Evolutionary conservation across 2,329 filamentous ascomycete species (phyloP).

Genomic region (Zalaria obscura): DNA sequence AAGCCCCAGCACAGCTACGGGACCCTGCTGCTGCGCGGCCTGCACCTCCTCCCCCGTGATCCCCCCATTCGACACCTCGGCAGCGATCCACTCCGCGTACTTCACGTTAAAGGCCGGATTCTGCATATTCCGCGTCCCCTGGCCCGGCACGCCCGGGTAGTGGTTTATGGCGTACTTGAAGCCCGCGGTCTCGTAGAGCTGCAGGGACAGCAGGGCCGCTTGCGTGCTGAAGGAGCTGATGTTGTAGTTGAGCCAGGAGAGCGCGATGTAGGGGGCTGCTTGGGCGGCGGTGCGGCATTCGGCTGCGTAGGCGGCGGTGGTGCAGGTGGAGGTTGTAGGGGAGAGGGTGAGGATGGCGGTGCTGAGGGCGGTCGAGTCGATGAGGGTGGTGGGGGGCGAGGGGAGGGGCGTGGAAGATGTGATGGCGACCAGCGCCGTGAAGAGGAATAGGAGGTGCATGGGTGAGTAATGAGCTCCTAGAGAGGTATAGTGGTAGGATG

Average conservation of each 20-base stretch:
- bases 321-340: conserved; percentile 43
- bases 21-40: conserved; percentile 19
- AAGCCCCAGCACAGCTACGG: conserved; percentile 34
- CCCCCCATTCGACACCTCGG: conserved; percentile 12
- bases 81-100: conserved; percentile 38
- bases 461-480: too few species aligned
- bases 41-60: too few species aligned
- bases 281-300: conserved; percentile 54
- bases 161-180: conserved; percentile 62
- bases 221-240: conserved; percentile 44
- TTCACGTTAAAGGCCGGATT: conserved; percentile 37
- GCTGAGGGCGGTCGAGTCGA: too few species aligned
- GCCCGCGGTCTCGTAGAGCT: conserved; percentile 55
- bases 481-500: too few species aligned
- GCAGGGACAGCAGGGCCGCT: conserved; percentile 55
- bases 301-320: conserved; percentile 25
- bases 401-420: too few species aligned
- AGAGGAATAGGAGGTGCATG: too few species aligned
- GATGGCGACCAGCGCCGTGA: too few species aligned
- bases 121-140: conserved; percentile 61
- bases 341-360: conserved; percentile 39
- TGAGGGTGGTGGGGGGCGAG: too few species aligned
- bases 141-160: conserved; percentile 46
- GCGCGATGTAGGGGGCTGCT: conserved; percentile 43
- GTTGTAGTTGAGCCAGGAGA: conserved; percentile 42